phyloP scores from a whole-genome alignment of 2,329 filamentous ascomycete genomes.

The Phaeomoniella chlamydospora region DNA sequence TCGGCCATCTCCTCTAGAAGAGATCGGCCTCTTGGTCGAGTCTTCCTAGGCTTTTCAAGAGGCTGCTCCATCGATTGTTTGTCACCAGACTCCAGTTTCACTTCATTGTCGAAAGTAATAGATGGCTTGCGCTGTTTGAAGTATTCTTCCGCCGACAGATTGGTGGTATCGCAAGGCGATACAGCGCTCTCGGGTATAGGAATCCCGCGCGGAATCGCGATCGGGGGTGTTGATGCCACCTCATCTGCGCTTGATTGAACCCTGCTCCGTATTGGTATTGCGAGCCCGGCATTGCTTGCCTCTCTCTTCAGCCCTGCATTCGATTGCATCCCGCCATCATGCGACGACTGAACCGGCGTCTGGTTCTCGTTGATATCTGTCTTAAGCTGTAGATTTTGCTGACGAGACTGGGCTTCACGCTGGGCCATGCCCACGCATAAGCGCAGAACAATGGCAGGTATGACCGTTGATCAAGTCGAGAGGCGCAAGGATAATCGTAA shows the following conservation, averaged over 20 bases:
- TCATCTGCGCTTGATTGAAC: not conserved
- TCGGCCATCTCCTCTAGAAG: slow-evolving; percentile 7
- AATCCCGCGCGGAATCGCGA: slow-evolving; percentile 6
- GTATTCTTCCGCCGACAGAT: slow-evolving; percentile 25
- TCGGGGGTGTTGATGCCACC: slow-evolving; percentile 7
- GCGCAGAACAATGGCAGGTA: slow-evolving; percentile 1
- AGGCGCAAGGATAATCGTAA: too few relatives aligned
- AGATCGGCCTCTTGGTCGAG: slow-evolving; percentile 8
- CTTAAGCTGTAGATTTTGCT: slow-evolving; percentile 22
- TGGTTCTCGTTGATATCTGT: slow-evolving; percentile 15
- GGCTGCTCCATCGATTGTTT: slow-evolving; percentile 23
- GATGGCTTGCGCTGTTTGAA: slow-evolving; percentile 23
- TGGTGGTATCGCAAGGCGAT: slow-evolving; percentile 17
- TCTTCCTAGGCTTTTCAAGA: slow-evolving; percentile 16
- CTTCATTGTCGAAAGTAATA: slow-evolving; percentile 25
- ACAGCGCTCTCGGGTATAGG: slow-evolving; percentile 1
- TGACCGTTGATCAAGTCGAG: not conserved
- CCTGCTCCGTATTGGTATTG: not conserved
- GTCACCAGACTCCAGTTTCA: slow-evolving; percentile 23
- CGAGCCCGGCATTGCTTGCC: slow-evolving; percentile 4
- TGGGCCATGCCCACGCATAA: slow-evolving; percentile 22
- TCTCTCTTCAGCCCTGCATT: slow-evolving; percentile 2
- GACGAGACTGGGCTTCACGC: slow-evolving; percentile 17
- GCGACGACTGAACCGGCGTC: not conserved
- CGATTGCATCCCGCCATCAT: not conserved